Evolutionary conservation across 83 land plant genomes (phyloP), one percentile per base, ranked within the genome.

Genomic region (Picea abies): DNA sequence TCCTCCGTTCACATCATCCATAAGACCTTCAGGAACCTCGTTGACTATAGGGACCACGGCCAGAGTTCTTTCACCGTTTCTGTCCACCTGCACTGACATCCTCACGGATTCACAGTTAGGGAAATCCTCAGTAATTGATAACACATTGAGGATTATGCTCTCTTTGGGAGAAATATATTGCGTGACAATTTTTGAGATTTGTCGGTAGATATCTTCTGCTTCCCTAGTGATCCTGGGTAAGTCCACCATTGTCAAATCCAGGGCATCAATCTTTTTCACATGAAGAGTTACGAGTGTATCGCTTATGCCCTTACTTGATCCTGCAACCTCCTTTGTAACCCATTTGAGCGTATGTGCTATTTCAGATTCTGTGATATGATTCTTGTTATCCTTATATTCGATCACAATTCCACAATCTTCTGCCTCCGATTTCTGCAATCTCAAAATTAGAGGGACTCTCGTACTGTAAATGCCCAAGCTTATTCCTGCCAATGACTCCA

Each of bases 211-310:
- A 61, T 92, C 41, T 26, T 85, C 86, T 23, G 93, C 90, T 64
- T 90, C 88, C 20, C 93, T 58, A 19, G 95, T 87, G 79, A 93
- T 93, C 12, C 93, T 91, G 5, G 95, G 95, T 25, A 93, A 87
- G 71, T 91, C 95, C 12, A 93, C 87, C 90, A 91, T 87, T 11
- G 93, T 93, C 0, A 93, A 84, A 71, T 93, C 91, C 0, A 91
- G 91, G 8, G 90, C 90, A 58, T 88, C 77, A 4, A 65, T 80
- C 80, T 90, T 90, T 12, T 82, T 84, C n/a, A 93, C 87, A 14
- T 84, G 81, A 60, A 93, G 81, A 2, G 91, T 85, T 10, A 92
- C 76, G 20, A 91, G 94, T 3, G 44, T 77, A 80, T 86, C 73
- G 63, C 87, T 80, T 9, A 93, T 85, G 47, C 85, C 87, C 81